Evolutionary conservation across 106 monocot species (phyloP), one percentile per base, ranked within the genome.

Genomic region (Dactylorhiza incarnata): DNA sequence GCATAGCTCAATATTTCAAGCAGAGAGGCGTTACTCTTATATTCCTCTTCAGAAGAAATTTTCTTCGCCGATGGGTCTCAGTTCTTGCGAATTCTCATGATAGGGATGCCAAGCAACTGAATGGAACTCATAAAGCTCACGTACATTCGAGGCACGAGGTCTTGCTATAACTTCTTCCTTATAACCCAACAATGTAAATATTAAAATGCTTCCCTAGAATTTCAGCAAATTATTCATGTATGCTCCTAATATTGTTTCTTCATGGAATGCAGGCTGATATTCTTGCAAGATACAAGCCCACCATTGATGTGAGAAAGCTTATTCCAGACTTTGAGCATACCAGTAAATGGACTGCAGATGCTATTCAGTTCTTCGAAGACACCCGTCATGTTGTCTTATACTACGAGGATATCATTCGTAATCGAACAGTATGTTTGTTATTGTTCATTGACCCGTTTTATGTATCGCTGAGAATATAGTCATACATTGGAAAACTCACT

Each of bases 331-430:
- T 96, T 23, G 84, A 84, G 17, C 55, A 74, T 9, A 50, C 85
- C 5, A 81, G 89, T 51, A 82, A 86, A 15, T 75, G 55, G 84
- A 77, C 76, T n/a, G 47, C 75, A 3, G 83, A 91, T 73, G 93
- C 86, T n/a, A 37, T 96, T 17, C 77, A 72, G 45, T 84, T 87
- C 54, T 96, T 96, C 80, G 89, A 93, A 47, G 78, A 62, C 78
- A 93, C 83, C 17, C 87, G 81, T 45, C 90, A 93, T 68, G 89
- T 85, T 16, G 63, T 93, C 74, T 84, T 96, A n/a, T 93, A 90
- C 66, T 96, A 96, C 22, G 96, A 96, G 66, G 96, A 96, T 80
- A 82, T 96, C 14, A 73, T 89, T 43, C 85, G 67, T 44, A 88
- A 92, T 73, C 79, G 24, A 26, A 87, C 80, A 13, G 95, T 95